These are phyloP conservation scores for Geotrichum reessii DNA, from an alignment of 1,139 yeast genomes.

Conservation along the genomic window DNA sequence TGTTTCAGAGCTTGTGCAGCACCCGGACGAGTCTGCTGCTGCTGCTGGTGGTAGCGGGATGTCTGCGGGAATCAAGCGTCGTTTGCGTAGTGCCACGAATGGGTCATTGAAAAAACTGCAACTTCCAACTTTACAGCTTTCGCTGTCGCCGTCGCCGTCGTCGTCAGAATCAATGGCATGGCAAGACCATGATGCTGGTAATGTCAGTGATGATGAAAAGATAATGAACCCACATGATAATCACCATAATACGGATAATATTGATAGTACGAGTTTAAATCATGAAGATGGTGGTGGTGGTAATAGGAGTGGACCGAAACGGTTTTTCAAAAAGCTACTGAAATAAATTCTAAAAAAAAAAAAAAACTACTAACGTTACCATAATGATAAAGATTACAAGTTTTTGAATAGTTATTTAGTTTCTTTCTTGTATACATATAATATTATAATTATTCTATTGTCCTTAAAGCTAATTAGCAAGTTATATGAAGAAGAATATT, in stretches of 20 bases:
- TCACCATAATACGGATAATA: too few species aligned
- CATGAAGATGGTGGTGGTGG: neutral
- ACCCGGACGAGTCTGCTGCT: neutral
- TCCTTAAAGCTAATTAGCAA: too few species aligned
- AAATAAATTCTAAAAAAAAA: neutral
- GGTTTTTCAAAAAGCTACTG: neutral
- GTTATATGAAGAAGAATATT: too few species aligned
- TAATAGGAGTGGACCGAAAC: neutral
- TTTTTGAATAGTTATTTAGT: neutral
- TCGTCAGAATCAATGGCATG: neutral
- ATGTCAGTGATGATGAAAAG: neutral
- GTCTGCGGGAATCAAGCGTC: neutral
- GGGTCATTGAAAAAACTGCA: neutral
- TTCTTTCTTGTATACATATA: too few species aligned
- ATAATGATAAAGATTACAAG: neutral
- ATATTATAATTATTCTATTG: too few species aligned
- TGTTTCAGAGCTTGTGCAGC: constrained; percentile 28
- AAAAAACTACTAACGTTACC: too few species aligned
- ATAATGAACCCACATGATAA: too few species aligned
- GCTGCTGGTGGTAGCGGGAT: neutral
- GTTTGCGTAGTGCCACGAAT: neutral
- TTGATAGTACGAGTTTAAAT: too few species aligned
- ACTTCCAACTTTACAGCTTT: neutral
- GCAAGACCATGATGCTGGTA: neutral
- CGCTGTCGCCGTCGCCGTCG: neutral